Conservation (phyloP, 2,329 filamentous ascomycete genomes). For the Dothideomycetes sp. region DNA sequence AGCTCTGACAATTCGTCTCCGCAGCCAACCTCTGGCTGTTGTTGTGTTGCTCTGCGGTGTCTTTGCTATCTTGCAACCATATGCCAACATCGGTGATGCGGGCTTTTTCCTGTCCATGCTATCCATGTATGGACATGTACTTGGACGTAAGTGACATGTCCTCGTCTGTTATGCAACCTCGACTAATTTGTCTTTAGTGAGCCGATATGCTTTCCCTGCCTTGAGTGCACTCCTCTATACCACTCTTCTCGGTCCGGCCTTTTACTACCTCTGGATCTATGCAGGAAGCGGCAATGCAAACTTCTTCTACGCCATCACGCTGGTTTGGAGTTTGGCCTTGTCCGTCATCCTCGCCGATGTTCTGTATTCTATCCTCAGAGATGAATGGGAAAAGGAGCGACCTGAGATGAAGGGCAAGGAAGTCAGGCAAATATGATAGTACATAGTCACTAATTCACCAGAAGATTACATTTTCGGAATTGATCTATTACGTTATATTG, state of each 20-base stretch:
- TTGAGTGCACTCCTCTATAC: conserved; percentile 78
- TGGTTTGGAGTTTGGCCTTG: conserved; percentile 93
- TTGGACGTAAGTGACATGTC: conserved; percentile 53
- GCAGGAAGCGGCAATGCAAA: conserved; percentile 96
- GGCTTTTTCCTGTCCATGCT: conserved; percentile 76
- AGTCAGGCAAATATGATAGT: conserved; percentile 65
- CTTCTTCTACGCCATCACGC: conserved; percentile 97
- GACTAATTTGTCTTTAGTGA: conserved; percentile 46
- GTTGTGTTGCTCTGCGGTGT: conserved; percentile 78
- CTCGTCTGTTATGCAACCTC: not conserved
- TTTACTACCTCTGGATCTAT: conserved; percentile 97
- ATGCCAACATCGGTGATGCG: conserved; percentile 85
- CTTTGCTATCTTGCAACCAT: conserved; percentile 93
- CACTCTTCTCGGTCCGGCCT: conserved; percentile 80
- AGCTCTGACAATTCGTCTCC: conserved; percentile 72
- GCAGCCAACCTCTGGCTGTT: conserved; percentile 77
- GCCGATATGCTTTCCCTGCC: conserved; percentile 87
- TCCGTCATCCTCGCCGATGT: conserved; percentile 81
- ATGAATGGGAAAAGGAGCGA: conserved; percentile 88
- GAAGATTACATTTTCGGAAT: no score
- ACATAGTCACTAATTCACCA: no score
- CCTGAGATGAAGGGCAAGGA: conserved; percentile 87
- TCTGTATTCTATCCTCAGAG: conserved; percentile 77
- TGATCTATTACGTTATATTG: no score
- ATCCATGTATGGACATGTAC: conserved; percentile 81